Conservation (phyloP, 176 grass and related monocot genomes). For the Urochloa ruziziensis region DNA sequence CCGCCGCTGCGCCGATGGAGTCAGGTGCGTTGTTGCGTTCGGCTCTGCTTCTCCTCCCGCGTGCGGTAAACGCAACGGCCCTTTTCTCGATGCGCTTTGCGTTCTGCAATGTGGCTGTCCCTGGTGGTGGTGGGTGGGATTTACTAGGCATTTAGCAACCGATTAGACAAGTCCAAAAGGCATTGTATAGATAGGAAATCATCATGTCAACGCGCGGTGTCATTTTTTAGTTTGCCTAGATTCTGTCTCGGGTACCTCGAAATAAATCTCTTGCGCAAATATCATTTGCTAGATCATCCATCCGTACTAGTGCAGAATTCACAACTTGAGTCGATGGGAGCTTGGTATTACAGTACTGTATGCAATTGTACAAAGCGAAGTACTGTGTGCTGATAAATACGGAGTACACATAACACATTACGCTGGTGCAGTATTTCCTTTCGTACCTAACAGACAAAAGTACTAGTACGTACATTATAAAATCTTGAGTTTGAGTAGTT, state of each 20-base stretch:
- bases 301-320: not conserved
- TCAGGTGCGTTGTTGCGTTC: constrained; percentile 35
- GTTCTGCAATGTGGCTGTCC: constrained; percentile 8
- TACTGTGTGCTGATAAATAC: not conserved
- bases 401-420: no score
- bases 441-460: no score
- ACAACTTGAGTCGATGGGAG: no score
- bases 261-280: not conserved
- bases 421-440: no score
- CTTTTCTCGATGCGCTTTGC: not conserved
- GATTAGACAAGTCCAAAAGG: not conserved
- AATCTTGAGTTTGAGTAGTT: not conserved
- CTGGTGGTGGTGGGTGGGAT: no score
- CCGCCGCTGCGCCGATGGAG: constrained; percentile 17
- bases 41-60: not conserved
- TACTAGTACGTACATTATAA: not conserved
- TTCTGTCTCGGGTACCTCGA: not conserved
- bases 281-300: not conserved
- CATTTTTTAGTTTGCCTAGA: not conserved
- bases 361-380: not conserved
- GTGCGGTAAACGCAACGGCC: constrained; percentile 15
- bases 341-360: not conserved
- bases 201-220: not conserved
- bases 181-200: not conserved
- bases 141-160: not conserved